Conservation (phyloP, 2,329 filamentous ascomycete genomes). For the Ascochyta koolunga region DNA sequence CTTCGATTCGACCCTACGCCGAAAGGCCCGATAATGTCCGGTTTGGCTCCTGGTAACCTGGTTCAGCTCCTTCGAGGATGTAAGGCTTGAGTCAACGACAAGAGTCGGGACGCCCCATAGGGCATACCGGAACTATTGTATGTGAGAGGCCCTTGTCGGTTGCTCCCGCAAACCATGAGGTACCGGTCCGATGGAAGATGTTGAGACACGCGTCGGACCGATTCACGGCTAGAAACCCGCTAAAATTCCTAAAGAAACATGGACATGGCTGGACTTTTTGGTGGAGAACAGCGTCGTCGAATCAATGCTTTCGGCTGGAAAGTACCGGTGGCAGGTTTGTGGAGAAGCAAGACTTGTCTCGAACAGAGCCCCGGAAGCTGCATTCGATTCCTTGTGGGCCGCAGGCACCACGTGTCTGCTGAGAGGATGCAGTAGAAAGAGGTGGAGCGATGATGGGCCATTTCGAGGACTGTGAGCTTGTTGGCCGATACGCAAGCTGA, state of each 20-base stretch:
- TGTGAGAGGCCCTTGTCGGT: conserved; percentile 1
- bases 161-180: conserved; percentile 8
- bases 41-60: neutral
- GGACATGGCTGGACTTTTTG: neutral
- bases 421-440: neutral
- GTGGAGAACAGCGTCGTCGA: conserved; percentile 7
- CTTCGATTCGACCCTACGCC: neutral
- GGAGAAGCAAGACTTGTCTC: neutral
- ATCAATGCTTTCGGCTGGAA: conserved; percentile 1
- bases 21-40: conserved; percentile 9
- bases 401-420: neutral
- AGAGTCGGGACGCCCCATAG: neutral
- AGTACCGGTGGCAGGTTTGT: neutral
- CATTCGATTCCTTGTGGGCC: neutral
- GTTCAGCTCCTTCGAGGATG: conserved; percentile 2
- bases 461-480: neutral
- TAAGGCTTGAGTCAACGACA: neutral
- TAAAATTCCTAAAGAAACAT: conserved; percentile 9
- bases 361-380: neutral
- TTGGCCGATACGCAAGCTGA: neutral
- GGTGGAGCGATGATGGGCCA: neutral
- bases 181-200: conserved; percentile 8
- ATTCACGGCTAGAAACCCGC: conserved; percentile 14
- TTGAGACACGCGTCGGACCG: conserved; percentile 14
- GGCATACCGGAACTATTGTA: neutral